A percentile compares a stretch with the other conserved stretches of the same genome.
Conservation (phyloP, 2,329 filamentous ascomycete species). For the Colletotrichum somersetense region DNA sequence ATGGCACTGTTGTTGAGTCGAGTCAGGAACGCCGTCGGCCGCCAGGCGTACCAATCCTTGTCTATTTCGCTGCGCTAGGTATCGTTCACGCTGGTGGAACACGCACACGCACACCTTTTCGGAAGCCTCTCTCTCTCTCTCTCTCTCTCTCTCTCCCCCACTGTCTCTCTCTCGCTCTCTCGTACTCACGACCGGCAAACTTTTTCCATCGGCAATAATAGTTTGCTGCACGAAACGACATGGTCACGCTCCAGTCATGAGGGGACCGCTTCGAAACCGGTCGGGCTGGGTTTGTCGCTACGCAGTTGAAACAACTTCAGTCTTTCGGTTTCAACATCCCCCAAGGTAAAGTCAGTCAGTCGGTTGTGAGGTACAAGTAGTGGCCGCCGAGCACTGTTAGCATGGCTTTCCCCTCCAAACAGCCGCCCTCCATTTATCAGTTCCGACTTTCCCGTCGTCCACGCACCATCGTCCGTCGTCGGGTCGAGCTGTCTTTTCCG, state of each 20-base stretch:
- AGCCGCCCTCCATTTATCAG: background rate
- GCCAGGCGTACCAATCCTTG: constrained; percentile 7
- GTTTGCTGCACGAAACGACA: background rate
- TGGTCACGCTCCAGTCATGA: background rate
- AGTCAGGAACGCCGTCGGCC: constrained; percentile 14
- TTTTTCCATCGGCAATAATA: constrained; percentile 4
- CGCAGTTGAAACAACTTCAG: constrained; percentile 6
- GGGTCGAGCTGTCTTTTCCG: background rate
- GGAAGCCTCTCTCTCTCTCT: background rate
- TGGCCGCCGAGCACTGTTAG: background rate
- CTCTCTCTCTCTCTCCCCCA: background rate
- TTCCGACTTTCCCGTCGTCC: background rate
- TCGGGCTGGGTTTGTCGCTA: background rate
- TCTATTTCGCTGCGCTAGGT: constrained; percentile 3
- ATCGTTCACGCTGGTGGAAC: constrained; percentile 1
- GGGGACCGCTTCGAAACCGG: background rate
- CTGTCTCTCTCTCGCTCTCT: background rate
- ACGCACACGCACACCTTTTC: background rate
- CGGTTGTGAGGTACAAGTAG: background rate
- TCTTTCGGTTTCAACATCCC: background rate
- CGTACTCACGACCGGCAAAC: constrained; percentile 1
- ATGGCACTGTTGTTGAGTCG: background rate
- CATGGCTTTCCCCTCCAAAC: background rate
- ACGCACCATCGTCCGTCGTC: background rate
- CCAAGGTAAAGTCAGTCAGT: background rate